Base-by-base conservation (phyloP, 768 basidiomycete species). In the Boletellus ananiceps region DNA sequence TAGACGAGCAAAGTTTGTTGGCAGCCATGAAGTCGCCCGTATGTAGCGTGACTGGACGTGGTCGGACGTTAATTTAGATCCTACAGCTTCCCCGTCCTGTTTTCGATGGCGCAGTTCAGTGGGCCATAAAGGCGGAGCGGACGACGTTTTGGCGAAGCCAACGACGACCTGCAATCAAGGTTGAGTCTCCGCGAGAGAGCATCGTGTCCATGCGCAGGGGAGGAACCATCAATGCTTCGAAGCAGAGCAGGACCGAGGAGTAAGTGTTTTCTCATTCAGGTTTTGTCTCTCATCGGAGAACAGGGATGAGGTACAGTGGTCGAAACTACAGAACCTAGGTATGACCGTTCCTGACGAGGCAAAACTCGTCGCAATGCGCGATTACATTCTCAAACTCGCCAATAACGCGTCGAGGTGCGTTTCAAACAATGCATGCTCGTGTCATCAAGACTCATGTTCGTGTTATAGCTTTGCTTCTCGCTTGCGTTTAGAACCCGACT, bases 101-200 rank as follows among this genome's bases (percentile, higher is more conserved):
- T 27, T 83, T 95, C 49, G 90, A 94, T 54, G 83, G 89, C 0
- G 86, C 91, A 0, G 77, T 93, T 15, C 76, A 83, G 37, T 96
- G 94, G 89, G 93, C 94, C 0, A 84, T 86, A 77, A 88, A 83
- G 57, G 76, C 84, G 1, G 86, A 92, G 19, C 86, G 85, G 56
- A 80, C 83, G 0, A 75, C 76, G 8, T 95, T 92, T 63, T 94
- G 93, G 93, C 75, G 78, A 53, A 74, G 74, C 5, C 74, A 77
- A 16, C 72, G 78, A 31, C 71, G 79, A 27, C 60, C 66, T 8
- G 59, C 60, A 12, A 59, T 69, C 18, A 88, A 80, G 64, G 52
- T 71, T 0, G 87, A 90, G 53, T 84, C 84, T 13, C 82, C 86
- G 0, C 76, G 81, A 43, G 87, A 90, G 51, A 88, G 82, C 46